phyloP scores from a whole-genome alignment of 1,139 yeast species.

The Candida albicans region DNA sequence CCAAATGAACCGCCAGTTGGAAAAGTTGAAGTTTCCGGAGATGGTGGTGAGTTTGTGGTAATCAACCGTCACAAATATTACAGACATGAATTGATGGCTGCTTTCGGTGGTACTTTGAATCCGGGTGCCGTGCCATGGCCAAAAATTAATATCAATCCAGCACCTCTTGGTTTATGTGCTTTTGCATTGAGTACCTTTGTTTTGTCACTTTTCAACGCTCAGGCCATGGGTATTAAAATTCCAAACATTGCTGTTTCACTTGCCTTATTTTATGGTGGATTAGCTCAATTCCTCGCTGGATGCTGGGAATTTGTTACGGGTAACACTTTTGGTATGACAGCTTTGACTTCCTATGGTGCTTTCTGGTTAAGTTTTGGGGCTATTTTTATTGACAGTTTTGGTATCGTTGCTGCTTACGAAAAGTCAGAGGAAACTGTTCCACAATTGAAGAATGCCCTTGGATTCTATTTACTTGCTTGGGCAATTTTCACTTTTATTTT shows the following conservation, averaged over 20 bases:
- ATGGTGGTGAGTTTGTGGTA: constrained; percentile 23
- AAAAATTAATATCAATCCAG: constrained; percentile 53
- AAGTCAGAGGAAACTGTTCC: constrained; percentile 25
- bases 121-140: constrained; percentile 36
- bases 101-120: constrained; percentile 37
- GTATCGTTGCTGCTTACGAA: constrained; percentile 60
- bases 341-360: constrained; percentile 43
- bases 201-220: constrained; percentile 42
- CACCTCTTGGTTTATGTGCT: constrained; percentile 60
- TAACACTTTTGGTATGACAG: constrained; percentile 42
- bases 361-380: constrained; percentile 46
- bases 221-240: constrained; percentile 39
- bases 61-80: constrained; percentile 35
- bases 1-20: not conserved
- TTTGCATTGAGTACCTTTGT: constrained; percentile 53
- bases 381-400: constrained; percentile 36
- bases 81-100: constrained; percentile 22
- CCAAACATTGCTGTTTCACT: constrained; percentile 45
- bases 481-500: constrained; percentile 43
- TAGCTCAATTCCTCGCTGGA: constrained; percentile 49
- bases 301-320: constrained; percentile 48
- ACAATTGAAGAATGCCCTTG: constrained; percentile 36
- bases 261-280: constrained; percentile 47
- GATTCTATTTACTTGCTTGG: constrained; percentile 48
- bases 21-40: not conserved